Evolutionary conservation across 805 yeast species (phyloP).

Genomic region (Saccharomyces cerevisiae): DNA sequence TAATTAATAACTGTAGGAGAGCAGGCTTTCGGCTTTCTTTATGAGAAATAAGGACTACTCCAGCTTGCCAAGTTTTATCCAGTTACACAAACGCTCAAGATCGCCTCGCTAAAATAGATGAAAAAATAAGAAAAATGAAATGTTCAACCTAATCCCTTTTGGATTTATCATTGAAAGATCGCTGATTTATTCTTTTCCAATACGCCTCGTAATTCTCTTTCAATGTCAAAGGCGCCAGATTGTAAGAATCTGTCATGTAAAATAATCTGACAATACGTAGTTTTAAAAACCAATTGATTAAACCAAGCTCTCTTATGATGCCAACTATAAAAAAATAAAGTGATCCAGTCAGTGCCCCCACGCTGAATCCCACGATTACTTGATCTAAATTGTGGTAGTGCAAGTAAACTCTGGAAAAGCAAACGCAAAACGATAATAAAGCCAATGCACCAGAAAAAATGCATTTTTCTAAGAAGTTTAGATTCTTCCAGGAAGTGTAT

Average conservation of each 20-base stretch:
- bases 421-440: constrained; percentile 35
- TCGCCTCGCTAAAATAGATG: background rate
- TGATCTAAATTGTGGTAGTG: constrained; percentile 70
- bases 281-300: constrained; percentile 54
- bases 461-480: constrained; percentile 25
- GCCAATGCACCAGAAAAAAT: constrained; percentile 26
- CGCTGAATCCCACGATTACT: constrained; percentile 58
- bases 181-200: constrained; percentile 14
- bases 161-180: background rate
- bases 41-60: background rate
- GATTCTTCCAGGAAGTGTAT: constrained; percentile 35
- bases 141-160: background rate
- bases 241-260: constrained; percentile 54
- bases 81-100: background rate
- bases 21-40: background rate
- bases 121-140: background rate
- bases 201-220: constrained; percentile 39
- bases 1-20: background rate
- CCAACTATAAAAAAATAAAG: constrained; percentile 46
- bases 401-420: constrained; percentile 66
- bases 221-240: constrained; percentile 39
- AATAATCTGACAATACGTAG: constrained; percentile 47
- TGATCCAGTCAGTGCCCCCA: constrained; percentile 57
- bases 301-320: constrained; percentile 55
- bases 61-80: background rate